phyloP scores from a whole-genome alignment of 2,329 filamentous ascomycete genomes.

The Acrocalymma vagum region DNA sequence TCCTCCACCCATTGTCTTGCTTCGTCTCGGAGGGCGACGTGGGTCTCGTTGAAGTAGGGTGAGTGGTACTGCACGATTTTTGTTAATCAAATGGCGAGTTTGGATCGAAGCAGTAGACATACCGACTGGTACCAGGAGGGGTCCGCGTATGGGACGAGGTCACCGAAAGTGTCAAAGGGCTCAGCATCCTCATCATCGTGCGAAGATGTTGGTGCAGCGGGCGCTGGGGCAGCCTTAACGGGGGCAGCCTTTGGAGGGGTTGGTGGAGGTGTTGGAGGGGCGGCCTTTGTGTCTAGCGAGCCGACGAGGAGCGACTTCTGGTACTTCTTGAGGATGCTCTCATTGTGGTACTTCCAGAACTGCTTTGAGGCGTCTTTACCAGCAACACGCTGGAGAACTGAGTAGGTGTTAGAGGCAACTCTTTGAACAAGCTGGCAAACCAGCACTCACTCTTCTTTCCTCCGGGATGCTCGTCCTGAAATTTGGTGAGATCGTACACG shows the following conservation, averaged over 20 bases:
- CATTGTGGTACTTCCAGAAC: slow-evolving; percentile 73
- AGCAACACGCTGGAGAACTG: slow-evolving; percentile 70
- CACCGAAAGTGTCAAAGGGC: slow-evolving; percentile 83
- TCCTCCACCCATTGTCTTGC: slow-evolving; percentile 90
- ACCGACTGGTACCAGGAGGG: slow-evolving; percentile 95
- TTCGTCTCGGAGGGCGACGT: slow-evolving; percentile 89
- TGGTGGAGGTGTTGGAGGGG: slow-evolving; percentile 60
- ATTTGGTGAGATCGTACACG: slow-evolving; percentile 89
- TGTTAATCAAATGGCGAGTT: slow-evolving; percentile 10
- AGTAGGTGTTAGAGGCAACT: slow-evolving; percentile 17
- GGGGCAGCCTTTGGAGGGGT: slow-evolving; percentile 66
- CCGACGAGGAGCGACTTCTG: slow-evolving; percentile 67
- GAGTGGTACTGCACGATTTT: slow-evolving; percentile 77
- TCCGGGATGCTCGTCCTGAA: slow-evolving; percentile 66
- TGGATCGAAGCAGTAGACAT: slow-evolving; percentile 52
- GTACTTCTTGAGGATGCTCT: slow-evolving; percentile 69
- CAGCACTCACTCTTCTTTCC: slow-evolving; percentile 70
- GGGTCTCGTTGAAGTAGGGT: slow-evolving; percentile 94
- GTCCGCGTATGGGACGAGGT: slow-evolving; percentile 89
- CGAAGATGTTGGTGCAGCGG: no score
- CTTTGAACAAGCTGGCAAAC: neutral
- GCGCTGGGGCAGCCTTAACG: slow-evolving; percentile 56
- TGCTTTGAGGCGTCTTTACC: slow-evolving; percentile 75
- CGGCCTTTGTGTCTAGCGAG: slow-evolving; percentile 83
- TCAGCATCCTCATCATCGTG: slow-evolving; percentile 74